Percentiles rank a stretch among this genome's conserved stretches.
Conservation (phyloP, 305 asterid genomes). For the Fraxinus platypoda region DNA sequence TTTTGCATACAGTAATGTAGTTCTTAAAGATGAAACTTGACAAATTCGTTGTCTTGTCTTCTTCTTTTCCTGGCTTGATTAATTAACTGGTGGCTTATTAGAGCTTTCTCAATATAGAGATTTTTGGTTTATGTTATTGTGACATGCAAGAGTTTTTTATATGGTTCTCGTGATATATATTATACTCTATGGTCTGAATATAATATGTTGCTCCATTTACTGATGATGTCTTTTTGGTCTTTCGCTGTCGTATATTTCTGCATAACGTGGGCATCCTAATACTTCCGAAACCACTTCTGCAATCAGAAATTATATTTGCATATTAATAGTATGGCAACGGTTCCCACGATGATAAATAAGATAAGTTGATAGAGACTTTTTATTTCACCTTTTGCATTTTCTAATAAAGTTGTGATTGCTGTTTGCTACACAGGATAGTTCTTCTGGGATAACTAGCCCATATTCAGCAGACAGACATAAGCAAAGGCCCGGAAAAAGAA, state of each 20-base stretch:
- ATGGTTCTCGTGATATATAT: neutral
- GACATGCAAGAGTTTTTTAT: neutral
- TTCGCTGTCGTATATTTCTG: neutral
- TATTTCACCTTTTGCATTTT: constrained; percentile 5
- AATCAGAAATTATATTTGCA: neutral
- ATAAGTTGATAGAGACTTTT: neutral
- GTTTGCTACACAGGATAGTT: constrained; percentile 29
- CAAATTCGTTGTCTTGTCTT: neutral
- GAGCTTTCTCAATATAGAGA: constrained; percentile 4
- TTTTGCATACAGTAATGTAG: neutral
- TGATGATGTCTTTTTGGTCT: neutral
- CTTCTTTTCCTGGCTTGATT: neutral
- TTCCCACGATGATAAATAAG: neutral
- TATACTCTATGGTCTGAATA: neutral
- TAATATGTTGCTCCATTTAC: neutral
- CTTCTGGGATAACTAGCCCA: constrained; percentile 12
- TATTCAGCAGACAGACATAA: constrained; percentile 14
- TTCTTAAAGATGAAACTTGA: neutral
- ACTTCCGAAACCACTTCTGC: neutral
- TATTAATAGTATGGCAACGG: constrained; percentile 5
- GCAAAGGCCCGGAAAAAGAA: constrained; percentile 25
- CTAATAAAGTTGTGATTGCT: constrained; percentile 5
- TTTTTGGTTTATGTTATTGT: neutral
- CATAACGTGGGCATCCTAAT: constrained; percentile 2
- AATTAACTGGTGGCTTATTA: neutral